phyloP scores from a whole-genome alignment of 2,329 filamentous ascomycete species.

The Pseudodiploospora longispora region DNA sequence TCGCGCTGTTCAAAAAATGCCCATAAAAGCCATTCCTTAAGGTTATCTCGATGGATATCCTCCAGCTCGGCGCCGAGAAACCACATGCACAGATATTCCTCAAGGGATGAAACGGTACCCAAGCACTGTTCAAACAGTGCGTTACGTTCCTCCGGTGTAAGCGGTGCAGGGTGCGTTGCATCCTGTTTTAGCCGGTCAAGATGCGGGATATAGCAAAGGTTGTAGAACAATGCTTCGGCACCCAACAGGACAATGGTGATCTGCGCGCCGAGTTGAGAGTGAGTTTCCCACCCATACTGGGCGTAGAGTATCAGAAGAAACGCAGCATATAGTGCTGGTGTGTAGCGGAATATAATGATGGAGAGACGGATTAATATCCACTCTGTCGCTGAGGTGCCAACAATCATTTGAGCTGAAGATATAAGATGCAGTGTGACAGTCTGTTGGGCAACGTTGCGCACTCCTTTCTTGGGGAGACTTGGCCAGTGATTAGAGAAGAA shows the following conservation, averaged over 20 bases:
- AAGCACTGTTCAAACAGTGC: slow-evolving; percentile 50
- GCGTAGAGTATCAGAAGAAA: slow-evolving; percentile 19
- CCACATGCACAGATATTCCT: slow-evolving; percentile 54
- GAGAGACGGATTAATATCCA: slow-evolving; percentile 37
- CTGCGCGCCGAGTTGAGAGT: slow-evolving; percentile 10
- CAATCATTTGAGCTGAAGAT: slow-evolving; percentile 18
- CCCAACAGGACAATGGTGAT: slow-evolving; percentile 22
- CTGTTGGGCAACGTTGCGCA: no score
- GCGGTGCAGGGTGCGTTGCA: slow-evolving; percentile 32
- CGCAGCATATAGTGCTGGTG: slow-evolving; percentile 30
- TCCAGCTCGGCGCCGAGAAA: slow-evolving; percentile 51
- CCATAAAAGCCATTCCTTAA: slow-evolving; percentile 61
- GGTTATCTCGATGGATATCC: slow-evolving; percentile 59
- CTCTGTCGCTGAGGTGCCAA: slow-evolving; percentile 29
- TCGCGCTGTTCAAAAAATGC: slow-evolving; percentile 48
- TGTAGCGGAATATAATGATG: slow-evolving; percentile 37
- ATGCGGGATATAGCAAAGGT: slow-evolving; percentile 35
- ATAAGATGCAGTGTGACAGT: not conserved
- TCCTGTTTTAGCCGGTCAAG: slow-evolving; percentile 27
- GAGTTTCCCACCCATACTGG: slow-evolving; percentile 9
- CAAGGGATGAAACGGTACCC: slow-evolving; percentile 44
- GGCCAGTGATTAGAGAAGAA: no score
- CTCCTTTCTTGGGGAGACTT: no score
- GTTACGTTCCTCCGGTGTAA: slow-evolving; percentile 39
- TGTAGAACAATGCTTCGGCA: slow-evolving; percentile 35